Conservation (phyloP, 805 yeast species). For the Deakozyma indianensis region DNA sequence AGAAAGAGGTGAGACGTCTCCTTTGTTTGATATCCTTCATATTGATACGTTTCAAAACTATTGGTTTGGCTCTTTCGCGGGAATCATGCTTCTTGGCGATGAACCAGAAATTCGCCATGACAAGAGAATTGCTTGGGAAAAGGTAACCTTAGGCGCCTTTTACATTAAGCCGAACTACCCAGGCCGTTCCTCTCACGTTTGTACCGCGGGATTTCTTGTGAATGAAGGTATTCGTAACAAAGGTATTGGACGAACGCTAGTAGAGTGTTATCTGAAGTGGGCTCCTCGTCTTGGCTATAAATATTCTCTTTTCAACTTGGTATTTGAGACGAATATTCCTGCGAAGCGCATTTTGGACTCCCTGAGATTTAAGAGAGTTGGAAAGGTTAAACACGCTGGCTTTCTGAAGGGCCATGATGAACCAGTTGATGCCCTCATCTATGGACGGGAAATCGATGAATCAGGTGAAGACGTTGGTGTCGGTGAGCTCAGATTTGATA, state of each 20-base stretch:
- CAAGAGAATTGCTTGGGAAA: constrained; percentile 47
- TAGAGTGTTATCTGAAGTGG: constrained; percentile 81
- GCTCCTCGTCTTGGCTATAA: constrained; percentile 81
- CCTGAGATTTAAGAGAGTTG: constrained; percentile 61
- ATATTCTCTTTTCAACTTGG: constrained; percentile 67
- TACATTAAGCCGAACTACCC: constrained; percentile 80
- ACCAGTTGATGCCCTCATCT: constrained; percentile 77
- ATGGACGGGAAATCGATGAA: constrained; percentile 57
- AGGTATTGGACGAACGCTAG: constrained; percentile 77
- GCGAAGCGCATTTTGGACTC: constrained; percentile 69
- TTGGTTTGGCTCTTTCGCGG: constrained; percentile 84
- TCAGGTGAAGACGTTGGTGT: constrained; percentile 4
- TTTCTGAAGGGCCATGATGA: constrained; percentile 69
- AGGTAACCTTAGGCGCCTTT: constrained; percentile 81
- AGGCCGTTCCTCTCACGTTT: constrained; percentile 86
- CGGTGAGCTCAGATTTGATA: constrained; percentile 43
- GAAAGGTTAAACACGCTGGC: constrained; percentile 78
- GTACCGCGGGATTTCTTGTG: constrained; percentile 77
- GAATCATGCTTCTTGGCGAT: constrained; percentile 69
- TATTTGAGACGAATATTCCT: constrained; percentile 77
- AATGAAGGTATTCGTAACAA: constrained; percentile 87
- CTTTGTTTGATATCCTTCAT: constrained; percentile 68
- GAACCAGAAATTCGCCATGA: constrained; percentile 23
- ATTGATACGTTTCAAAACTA: constrained; percentile 64
- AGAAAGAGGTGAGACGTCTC: constrained; percentile 74